Base-by-base conservation (phyloP, 2,329 filamentous ascomycete genomes). In the Ophiostoma australiae region DNA sequence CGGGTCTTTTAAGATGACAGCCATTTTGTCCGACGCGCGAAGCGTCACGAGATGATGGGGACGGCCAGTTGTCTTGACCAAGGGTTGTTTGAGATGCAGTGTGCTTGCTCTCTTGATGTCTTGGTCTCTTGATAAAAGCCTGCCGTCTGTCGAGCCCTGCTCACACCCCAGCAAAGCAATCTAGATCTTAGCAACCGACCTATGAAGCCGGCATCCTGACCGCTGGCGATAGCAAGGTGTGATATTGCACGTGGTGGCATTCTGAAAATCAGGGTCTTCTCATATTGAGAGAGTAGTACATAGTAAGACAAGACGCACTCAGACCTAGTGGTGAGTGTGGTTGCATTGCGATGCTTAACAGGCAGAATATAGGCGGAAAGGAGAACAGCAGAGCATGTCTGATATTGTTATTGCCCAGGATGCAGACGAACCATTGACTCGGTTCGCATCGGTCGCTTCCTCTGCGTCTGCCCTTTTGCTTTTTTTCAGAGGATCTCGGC, bases 241-340 rank as follows among this genome's bases (percentile, higher is more conserved):
- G 11, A 31, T 58, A 58, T 58, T 58, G 52, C 52, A 58, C 52
- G 52, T 58, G 52, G 44, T 13, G 52, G 52, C 52, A 58, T 23
- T 17, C 31, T 58, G 23, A 27, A 58, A 58, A 58, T 27, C 52
- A 31, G 52, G 52, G 52, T 27, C 52, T n/a, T 48, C 5, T 20
- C 17, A 48, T 48, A 17, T 20, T 6, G 27, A 31, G 27, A 31
- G 27, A 31, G n/a, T n/a, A n/a, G n/a, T n/a, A n/a, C n/a, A n/a
- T n/a, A n/a, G n/a, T n/a, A n/a, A n/a, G n/a, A n/a, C n/a, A 31
- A 31, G 3, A 31, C 1, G 27, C 27, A 31, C 27, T 31, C 1
- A 1, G 27, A 31, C 3, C 27, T 48, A n/a, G 44, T 48, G 37
- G 13, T 11, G 10, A 39, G 10, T 44, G 48, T 55, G n/a, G 48